Base-by-base conservation (phyloP, 1,139 yeast genomes). In the Magnusiomyces suaveolens region DNA sequence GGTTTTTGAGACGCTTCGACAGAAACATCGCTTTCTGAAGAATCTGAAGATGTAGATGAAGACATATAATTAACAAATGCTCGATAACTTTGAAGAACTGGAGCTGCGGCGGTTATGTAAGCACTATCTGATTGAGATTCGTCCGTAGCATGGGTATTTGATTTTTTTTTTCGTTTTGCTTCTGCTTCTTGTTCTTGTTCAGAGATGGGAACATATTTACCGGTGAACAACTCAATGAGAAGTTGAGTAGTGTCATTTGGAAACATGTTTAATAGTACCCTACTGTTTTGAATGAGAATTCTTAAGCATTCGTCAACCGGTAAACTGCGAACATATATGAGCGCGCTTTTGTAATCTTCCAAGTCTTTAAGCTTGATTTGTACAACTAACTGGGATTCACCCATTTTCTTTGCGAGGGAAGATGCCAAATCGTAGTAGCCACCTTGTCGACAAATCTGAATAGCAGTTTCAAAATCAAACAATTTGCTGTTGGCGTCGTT, bases 211-310 rank as follows among this genome's bases (percentile, higher is more conserved):
- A 70, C 71, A 64, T 84, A 92, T 56, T 79, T 81, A 0, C 97
- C 97, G 0, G 97, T 90, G 66, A 92, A 92, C 1, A 90, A 85
- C 46, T 86, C 85, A 55, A 92, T 90, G 55, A 90, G 73, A 47
- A 92, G 69, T 46, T 84, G 83, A 0, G 96, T 89, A 0, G 96
- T 85, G 58, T 85, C 90, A 57, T 85, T 79, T 0, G 98, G 97
- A 48, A 81, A 71, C 52, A 75, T 68, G 52, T 85, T 86, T 51
- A 92, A 72, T 41, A 92, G 71, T 0, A 72, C 67, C 57, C 87
- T 81, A 2, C 95, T 83, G 64, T 80, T 83, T 46, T 82, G 84
- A 16, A 77, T 72, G 53, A 92, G 72, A 20, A 87, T 82, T 48
- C 90, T 73, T 41, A 90, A 72, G 14, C 90, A 80, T 53, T 92